A percentile compares a stretch with the other conserved stretches of the same genome.
phyloP scores from a whole-genome alignment of 1,139 yeast species.

The Arxiozyma slooffiae region DNA sequence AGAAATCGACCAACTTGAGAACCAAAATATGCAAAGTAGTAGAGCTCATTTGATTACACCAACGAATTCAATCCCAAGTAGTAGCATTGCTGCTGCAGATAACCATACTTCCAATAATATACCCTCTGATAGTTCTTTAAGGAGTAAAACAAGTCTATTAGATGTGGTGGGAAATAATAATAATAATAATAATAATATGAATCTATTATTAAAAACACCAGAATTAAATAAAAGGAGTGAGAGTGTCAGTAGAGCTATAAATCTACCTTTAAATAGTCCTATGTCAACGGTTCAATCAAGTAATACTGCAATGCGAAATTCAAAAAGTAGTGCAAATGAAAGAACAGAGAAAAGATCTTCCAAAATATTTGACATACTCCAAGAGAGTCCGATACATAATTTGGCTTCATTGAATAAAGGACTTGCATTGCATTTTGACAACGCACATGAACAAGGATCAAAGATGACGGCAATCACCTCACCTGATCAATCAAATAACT shows the following conservation, averaged over 20 bases:
- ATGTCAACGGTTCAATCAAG: constrained; percentile 1
- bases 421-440: constrained; percentile 1
- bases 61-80: neutral
- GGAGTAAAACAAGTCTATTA: neutral
- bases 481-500: neutral
- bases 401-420: neutral
- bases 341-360: neutral
- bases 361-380: neutral
- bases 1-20: neutral
- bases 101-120: neutral
- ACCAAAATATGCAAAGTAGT: neutral
- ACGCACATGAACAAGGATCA: neutral
- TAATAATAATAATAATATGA: too few relatives aligned
- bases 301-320: neutral
- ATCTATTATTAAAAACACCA: neutral
- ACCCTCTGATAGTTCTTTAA: neutral
- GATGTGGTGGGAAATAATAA: neutral
- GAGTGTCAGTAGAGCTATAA: neutral
- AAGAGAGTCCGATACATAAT: neutral
- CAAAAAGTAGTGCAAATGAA: neutral
- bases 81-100: neutral
- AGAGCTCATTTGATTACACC: neutral
- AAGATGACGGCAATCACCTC: neutral
- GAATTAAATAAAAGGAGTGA: constrained; percentile 1
- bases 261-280: constrained; percentile 9